phyloP scores from a whole-genome alignment of 164 flowering plant species.

The Protea cynaroides region DNA sequence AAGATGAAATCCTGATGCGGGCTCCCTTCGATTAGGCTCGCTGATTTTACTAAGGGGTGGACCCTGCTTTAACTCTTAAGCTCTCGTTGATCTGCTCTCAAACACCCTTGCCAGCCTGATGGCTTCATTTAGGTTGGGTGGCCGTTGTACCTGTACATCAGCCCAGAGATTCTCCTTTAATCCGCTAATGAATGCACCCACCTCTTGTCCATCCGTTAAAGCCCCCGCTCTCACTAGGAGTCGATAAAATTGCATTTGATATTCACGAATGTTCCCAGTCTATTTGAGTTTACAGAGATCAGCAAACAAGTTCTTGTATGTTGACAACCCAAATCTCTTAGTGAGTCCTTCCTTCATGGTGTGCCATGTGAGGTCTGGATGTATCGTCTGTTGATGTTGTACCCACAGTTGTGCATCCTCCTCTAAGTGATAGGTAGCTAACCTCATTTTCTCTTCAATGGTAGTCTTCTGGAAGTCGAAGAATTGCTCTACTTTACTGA shows the following conservation, averaged over 20 bases:
- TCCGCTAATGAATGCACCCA: neutral
- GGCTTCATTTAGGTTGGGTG: neutral
- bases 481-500: constrained; percentile 4
- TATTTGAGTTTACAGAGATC: constrained; percentile 1
- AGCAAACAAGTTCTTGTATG: neutral
- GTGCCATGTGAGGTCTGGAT: neutral
- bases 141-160: neutral
- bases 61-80: too few species aligned
- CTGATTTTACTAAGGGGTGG: too few species aligned
- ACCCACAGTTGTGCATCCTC: constrained; percentile 9
- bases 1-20: too few species aligned
- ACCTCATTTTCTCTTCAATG: neutral
- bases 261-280: neutral
- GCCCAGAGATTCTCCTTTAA: neutral
- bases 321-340: neutral
- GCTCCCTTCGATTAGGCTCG: neutral
- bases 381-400: neutral
- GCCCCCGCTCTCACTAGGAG: neutral
- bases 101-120: neutral
- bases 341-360: neutral
- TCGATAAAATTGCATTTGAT: neutral
- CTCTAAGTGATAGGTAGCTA: constrained; percentile 1
- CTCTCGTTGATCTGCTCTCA: too few species aligned
- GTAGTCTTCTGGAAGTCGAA: neutral
- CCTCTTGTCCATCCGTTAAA: neutral